These are phyloP conservation scores for Tricholoma hemisulphureum DNA, from an alignment of 768 basidiomycete species.

Conservation along the genomic window DNA sequence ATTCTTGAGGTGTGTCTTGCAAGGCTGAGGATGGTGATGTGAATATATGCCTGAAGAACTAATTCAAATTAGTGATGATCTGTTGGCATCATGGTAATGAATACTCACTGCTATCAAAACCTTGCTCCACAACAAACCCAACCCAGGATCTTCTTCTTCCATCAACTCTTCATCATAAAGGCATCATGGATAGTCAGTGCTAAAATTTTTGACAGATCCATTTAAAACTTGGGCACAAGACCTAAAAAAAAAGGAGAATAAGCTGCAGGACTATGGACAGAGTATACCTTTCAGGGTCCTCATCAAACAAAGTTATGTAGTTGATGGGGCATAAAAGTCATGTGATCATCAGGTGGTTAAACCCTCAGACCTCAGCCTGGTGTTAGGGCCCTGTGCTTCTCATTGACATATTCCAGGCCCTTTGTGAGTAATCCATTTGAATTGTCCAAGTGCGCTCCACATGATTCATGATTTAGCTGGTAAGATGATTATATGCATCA, in stretches of 20 bases:
- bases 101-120: background rate
- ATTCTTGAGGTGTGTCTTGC: background rate
- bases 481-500: background rate
- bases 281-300: background rate
- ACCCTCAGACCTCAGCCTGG: background rate
- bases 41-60: constrained; percentile 2
- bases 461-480: background rate
- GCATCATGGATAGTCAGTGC: background rate
- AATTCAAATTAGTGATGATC: background rate
- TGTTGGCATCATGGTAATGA: background rate
- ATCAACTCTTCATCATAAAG: background rate
- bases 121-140: background rate
- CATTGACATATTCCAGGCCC: background rate
- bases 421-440: background rate
- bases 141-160: background rate
- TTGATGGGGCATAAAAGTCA: background rate
- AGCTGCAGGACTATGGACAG: background rate
- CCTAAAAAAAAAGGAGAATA: background rate
- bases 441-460: background rate
- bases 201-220: background rate
- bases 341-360: background rate
- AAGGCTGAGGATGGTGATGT: background rate
- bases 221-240: background rate
- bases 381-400: background rate
- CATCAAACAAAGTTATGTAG: background rate